Percentiles rank a stretch among this genome's conserved stretches.
Evolutionary conservation across 495 filamentous ascomycete species (phyloP).

Genomic region (Trichoderma erinaceum): DNA sequence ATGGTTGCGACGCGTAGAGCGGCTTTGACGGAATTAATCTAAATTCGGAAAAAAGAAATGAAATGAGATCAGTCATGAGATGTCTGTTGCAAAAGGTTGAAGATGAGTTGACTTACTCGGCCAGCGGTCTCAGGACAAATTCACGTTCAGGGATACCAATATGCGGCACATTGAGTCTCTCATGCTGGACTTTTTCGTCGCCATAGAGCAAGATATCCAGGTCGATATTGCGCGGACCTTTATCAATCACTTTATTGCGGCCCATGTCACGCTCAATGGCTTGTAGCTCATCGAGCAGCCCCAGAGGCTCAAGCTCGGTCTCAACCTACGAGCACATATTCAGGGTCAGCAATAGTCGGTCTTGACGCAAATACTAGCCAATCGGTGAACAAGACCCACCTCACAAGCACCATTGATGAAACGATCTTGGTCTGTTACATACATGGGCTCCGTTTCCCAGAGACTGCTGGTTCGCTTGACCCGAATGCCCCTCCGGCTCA

Average conservation of each 20-base stretch:
- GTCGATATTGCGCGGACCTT: constrained; percentile 89
- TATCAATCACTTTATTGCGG: constrained; percentile 78
- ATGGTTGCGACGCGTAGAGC: constrained; percentile 42
- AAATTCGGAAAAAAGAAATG: constrained; percentile 6
- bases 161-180: constrained; percentile 79
- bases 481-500: constrained; percentile 63
- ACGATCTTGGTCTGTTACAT: constrained; percentile 76
- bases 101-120: constrained; percentile 56
- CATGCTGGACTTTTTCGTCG: constrained; percentile 54
- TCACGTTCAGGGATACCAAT: constrained; percentile 80
- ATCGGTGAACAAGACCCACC: constrained; percentile 45
- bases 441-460: constrained; percentile 96
- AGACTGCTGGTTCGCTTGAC: constrained; percentile 77
- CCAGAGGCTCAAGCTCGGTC: constrained; percentile 67
- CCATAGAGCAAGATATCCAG: constrained; percentile 90
- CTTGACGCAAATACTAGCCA: not conserved
- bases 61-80: too few species aligned
- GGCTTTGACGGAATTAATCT: constrained; percentile 60
- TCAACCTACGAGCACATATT: constrained; percentile 56
- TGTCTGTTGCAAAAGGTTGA: not conserved
- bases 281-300: constrained; percentile 73
- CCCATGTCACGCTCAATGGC: constrained; percentile 73
- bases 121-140: constrained; percentile 85
- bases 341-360: not conserved
- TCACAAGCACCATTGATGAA: constrained; percentile 94